These are phyloP conservation scores for Boletus pseudo-olivaceus DNA, from an alignment of 768 basidiomycete genomes.

Conservation along the genomic window DNA sequence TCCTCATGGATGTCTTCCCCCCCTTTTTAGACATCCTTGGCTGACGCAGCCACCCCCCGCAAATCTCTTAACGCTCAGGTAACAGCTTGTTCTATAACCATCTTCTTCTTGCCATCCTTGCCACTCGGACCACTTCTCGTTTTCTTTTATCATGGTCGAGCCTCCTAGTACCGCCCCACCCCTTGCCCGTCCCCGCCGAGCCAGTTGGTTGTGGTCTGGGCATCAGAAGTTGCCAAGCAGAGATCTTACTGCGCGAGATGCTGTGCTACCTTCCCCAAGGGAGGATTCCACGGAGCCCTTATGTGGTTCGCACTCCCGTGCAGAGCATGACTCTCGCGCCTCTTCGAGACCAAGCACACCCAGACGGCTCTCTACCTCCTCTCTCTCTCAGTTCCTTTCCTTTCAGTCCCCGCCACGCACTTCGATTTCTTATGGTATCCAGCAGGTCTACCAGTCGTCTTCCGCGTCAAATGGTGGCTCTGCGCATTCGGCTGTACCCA, in stretches of 20 bases:
- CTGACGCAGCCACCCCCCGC: slow-evolving; percentile 29
- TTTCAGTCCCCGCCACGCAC: slow-evolving; percentile 19
- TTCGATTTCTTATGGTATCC: slow-evolving; percentile 13
- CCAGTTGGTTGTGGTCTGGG: slow-evolving; percentile 29
- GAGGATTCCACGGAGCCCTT: slow-evolving; percentile 11
- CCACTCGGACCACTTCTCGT: not conserved
- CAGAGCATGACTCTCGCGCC: not conserved
- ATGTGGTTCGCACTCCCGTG: not conserved
- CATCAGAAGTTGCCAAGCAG: slow-evolving; percentile 21
- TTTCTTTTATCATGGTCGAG: slow-evolving; percentile 24
- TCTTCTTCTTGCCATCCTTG: slow-evolving; percentile 7
- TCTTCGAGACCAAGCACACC: slow-evolving; percentile 21
- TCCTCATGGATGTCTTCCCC: slow-evolving; percentile 13
- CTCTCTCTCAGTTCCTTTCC: slow-evolving; percentile 26
- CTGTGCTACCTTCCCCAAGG: slow-evolving; percentile 14
- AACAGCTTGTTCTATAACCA: slow-evolving; percentile 21
- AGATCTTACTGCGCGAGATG: slow-evolving; percentile 18
- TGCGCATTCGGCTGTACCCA: not conserved
- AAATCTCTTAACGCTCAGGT: slow-evolving; percentile 30
- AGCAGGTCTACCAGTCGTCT: slow-evolving; percentile 17
- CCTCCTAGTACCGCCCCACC: slow-evolving; percentile 3
- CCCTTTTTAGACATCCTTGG: slow-evolving; percentile 27
- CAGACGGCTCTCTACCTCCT: slow-evolving; percentile 21
- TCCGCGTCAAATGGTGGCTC: slow-evolving; percentile 8
- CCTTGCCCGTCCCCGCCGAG: slow-evolving; percentile 16